Conservation (phyloP, 805 yeast genomes). For the Barnettozyma californica region DNA sequence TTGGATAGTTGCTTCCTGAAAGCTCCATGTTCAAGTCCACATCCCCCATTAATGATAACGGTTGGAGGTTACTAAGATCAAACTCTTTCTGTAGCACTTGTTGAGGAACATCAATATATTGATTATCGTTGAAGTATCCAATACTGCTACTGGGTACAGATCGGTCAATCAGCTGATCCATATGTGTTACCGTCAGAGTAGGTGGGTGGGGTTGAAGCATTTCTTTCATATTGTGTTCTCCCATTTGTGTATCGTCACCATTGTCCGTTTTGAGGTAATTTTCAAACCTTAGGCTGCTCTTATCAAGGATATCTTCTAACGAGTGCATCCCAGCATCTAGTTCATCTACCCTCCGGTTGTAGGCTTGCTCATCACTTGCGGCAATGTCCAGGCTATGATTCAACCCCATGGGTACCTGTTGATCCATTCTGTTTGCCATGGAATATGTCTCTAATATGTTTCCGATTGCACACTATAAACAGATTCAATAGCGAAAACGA, state of each 20-base stretch:
- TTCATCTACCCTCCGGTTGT: not conserved
- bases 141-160: not conserved
- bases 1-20: constrained; percentile 3
- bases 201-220: not conserved
- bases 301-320: not conserved
- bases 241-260: not conserved
- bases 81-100: not conserved
- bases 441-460: not conserved
- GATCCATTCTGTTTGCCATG: not conserved
- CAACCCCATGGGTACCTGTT: not conserved
- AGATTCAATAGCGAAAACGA: not conserved
- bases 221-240: not conserved
- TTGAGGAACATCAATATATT: constrained; percentile 6
- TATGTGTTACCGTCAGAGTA: not conserved
- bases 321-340: not conserved
- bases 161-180: not conserved
- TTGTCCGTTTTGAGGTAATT: not conserved
- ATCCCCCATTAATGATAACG: constrained; percentile 4
- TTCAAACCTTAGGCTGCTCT: not conserved
- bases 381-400: not conserved
- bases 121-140: constrained; percentile 3
- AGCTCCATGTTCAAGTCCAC: constrained; percentile 10
- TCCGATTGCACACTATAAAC: not conserved
- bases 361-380: not conserved
- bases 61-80: not conserved